Base-by-base conservation (phyloP, 2,329 filamentous ascomycete species). In the Acephala macrosclerotiorum region DNA sequence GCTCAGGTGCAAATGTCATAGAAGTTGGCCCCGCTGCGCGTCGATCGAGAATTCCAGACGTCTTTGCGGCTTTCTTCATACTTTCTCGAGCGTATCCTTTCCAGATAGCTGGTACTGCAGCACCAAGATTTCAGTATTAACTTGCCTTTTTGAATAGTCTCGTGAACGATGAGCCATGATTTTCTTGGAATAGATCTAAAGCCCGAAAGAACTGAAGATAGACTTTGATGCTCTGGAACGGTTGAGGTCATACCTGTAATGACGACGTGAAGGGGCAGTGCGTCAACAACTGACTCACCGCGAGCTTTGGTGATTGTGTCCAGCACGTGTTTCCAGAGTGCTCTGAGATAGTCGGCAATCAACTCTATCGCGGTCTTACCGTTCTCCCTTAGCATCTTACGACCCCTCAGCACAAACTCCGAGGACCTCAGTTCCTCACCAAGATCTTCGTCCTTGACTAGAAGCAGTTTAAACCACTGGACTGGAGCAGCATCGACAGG, bases 81-180 rank as follows among this genome's bases (percentile, higher is more conserved):
- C 38, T 38, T 35, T 63, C 38, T 58, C 53, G 22, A 20, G 61
- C 53, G 51, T 63, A 63, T 14, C 55, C 61, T 51, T 63, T 63
- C 53, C 56, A 63, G 40, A 49, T 59, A 20, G 61, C 61, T 58
- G 61, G 61, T 14, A 63, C 53, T 11, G 61, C n/a, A n/a, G n/a
- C n/a, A n/a, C n/a, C n/a, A n/a, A n/a, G n/a, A n/a, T n/a, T n/a
- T n/a, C n/a, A n/a, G n/a, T n/a, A n/a, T n/a, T n/a, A n/a, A n/a
- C n/a, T n/a, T n/a, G n/a, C n/a, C n/a, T n/a, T n/a, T n/a, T n/a
- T n/a, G n/a, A n/a, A n/a, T n/a, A n/a, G n/a, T n/a, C n/a, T n/a
- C n/a, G n/a, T n/a, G n/a, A n/a, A n/a, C n/a, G n/a, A n/a, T n/a
- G n/a, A n/a, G n/a, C n/a, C n/a, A n/a, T n/a, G n/a, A n/a, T n/a